Conservation (phyloP, 2,329 filamentous ascomycete genomes). For the Lasiodiplodia sp. region DNA sequence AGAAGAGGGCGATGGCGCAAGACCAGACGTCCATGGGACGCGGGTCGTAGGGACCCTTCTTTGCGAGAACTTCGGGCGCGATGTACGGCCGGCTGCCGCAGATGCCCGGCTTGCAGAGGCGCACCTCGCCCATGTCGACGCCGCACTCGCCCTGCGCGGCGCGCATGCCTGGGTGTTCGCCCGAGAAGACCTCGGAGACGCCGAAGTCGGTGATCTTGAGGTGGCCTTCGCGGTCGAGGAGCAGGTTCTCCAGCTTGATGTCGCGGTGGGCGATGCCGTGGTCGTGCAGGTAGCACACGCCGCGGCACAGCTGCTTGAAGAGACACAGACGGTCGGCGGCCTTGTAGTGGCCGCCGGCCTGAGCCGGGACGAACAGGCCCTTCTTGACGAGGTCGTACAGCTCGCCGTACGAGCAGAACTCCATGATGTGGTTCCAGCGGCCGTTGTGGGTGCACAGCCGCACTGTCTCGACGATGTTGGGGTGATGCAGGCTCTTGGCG, state of each 20-base stretch:
- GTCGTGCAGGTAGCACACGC: slow-evolving; percentile 80
- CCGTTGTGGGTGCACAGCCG: slow-evolving; percentile 75
- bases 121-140: slow-evolving; percentile 73
- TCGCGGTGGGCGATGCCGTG: slow-evolving; percentile 90
- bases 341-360: slow-evolving; percentile 54
- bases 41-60: slow-evolving; percentile 73
- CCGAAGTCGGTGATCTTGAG: slow-evolving; percentile 94
- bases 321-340: slow-evolving; percentile 77
- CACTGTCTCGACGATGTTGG: slow-evolving; percentile 84
- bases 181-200: slow-evolving; percentile 84
- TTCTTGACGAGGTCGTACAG: slow-evolving; percentile 76
- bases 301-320: slow-evolving; percentile 88
- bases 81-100: slow-evolving; percentile 89
- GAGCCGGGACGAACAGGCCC: slow-evolving; percentile 42
- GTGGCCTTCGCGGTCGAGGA: slow-evolving; percentile 79
- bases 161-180: slow-evolving; percentile 79
- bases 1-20: slow-evolving; percentile 83
- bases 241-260: slow-evolving; percentile 87
- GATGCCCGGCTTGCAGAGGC: slow-evolving; percentile 78
- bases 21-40: slow-evolving; percentile 87
- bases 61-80: slow-evolving; percentile 81
- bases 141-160: slow-evolving; percentile 77
- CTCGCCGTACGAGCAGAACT: slow-evolving; percentile 85
- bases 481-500: slow-evolving; percentile 82
- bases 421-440: slow-evolving; percentile 92